Evolutionary conservation across 2,329 filamentous ascomycete species (phyloP).

Genomic region (Scopulariopsis brevicaulis): DNA sequence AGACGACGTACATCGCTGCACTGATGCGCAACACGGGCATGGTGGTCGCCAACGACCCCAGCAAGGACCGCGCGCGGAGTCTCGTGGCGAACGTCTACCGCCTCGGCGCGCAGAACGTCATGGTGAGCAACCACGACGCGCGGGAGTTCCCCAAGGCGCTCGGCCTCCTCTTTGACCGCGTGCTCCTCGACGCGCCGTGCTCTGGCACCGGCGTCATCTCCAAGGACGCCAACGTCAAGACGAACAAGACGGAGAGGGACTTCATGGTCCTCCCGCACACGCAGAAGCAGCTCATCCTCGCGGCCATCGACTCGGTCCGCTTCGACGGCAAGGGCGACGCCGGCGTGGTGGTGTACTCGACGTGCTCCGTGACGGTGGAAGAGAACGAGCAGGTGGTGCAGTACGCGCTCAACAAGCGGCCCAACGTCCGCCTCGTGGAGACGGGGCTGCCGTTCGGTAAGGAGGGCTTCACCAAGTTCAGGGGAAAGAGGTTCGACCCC

Average conservation of each 20-base stretch:
- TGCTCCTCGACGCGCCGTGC: slow-evolving; percentile 89
- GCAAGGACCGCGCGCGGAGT: slow-evolving; percentile 87
- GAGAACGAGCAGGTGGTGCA: slow-evolving; percentile 86
- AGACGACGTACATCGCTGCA: slow-evolving; percentile 92
- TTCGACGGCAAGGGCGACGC: slow-evolving; percentile 76
- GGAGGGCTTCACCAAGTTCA: slow-evolving; percentile 83
- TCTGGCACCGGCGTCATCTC: slow-evolving; percentile 95
- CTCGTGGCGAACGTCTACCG: slow-evolving; percentile 97
- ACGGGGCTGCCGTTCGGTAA: slow-evolving; percentile 84
- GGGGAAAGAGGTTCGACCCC: slow-evolving; percentile 83
- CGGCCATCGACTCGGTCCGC: slow-evolving; percentile 91
- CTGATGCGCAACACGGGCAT: slow-evolving; percentile 94
- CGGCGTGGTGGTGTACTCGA: slow-evolving; percentile 93
- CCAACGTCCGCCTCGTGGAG: slow-evolving; percentile 88
- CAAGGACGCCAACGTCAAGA: slow-evolving; percentile 95
- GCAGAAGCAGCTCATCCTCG: slow-evolving; percentile 86
- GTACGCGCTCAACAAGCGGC: slow-evolving; percentile 81
- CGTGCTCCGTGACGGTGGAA: slow-evolving; percentile 87
- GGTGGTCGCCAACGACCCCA: slow-evolving; percentile 94
- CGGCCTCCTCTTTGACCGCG: slow-evolving; percentile 79
- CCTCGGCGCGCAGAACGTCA: slow-evolving; percentile 82
- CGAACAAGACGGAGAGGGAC: slow-evolving; percentile 92
- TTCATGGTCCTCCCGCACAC: slow-evolving; percentile 88
- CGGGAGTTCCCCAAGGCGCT: slow-evolving; percentile 89
- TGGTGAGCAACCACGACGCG: slow-evolving; percentile 93